Evolutionary conservation across 2,329 filamentous ascomycete species (phyloP).

Genomic region (Cladophialophora exuberans): DNA sequence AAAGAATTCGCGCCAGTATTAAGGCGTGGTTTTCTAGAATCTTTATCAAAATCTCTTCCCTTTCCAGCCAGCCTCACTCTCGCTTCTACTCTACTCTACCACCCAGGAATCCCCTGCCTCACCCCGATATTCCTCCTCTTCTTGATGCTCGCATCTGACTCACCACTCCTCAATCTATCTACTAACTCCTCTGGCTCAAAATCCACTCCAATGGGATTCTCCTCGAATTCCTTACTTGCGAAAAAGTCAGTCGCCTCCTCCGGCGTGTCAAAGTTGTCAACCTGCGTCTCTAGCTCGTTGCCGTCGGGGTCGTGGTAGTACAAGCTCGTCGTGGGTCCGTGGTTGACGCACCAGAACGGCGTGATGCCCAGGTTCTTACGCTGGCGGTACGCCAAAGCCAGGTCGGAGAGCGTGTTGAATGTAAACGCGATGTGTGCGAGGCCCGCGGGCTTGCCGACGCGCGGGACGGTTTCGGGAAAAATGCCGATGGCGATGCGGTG

Average conservation of each 20-base stretch:
- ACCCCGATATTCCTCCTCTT: constrained; percentile 6
- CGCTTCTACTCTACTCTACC: not conserved
- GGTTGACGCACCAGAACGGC: constrained; percentile 52
- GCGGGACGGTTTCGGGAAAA: constrained; percentile 34
- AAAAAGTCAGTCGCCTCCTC: constrained; percentile 15
- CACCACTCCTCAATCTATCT: not conserved
- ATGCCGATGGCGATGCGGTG: constrained; percentile 49
- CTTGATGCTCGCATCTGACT: constrained; percentile 7
- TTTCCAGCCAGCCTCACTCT: too few relatives aligned
- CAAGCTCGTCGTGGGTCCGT: constrained; percentile 52
- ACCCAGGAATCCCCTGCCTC: constrained; percentile 11
- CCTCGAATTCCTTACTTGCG: not conserved
- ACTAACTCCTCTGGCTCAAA: constrained; percentile 16
- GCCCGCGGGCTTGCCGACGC: constrained; percentile 35
- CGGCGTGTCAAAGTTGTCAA: constrained; percentile 42
- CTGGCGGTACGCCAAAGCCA: constrained; percentile 43
- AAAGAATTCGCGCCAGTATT: too few relatives aligned
- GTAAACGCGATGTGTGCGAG: constrained; percentile 51
- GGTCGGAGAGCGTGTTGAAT: constrained; percentile 41
- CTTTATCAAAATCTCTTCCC: too few relatives aligned
- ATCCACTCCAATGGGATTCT: constrained; percentile 20
- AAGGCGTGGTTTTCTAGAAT: too few relatives aligned
- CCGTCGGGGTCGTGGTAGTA: constrained; percentile 57
- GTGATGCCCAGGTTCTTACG: constrained; percentile 3
- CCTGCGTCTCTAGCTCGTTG: constrained; percentile 38